Evolutionary conservation across 176 grass and related monocot species (phyloP).

Genomic region (Luzula sylvatica): DNA sequence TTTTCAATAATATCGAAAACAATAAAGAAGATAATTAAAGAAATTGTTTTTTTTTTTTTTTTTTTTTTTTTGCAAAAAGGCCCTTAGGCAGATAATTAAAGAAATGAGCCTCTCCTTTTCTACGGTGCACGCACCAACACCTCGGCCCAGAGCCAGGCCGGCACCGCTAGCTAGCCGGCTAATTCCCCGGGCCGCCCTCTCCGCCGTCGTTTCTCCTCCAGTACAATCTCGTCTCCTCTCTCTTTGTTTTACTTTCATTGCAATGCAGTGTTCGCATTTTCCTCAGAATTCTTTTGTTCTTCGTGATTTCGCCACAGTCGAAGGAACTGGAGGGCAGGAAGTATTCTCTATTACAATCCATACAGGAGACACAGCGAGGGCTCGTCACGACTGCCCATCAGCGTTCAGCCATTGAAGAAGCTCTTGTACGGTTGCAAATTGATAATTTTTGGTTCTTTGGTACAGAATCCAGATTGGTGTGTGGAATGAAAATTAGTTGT

Average conservation of each 20-base stretch:
- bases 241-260: background rate
- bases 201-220: constrained; percentile 9
- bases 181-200: constrained; percentile 2
- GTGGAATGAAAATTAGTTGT: too few species aligned
- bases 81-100: too few species aligned
- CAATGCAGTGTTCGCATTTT: background rate
- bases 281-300: constrained; percentile 14
- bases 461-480: too few species aligned
- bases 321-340: constrained; percentile 58
- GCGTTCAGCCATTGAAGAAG: constrained; percentile 82
- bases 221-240: background rate
- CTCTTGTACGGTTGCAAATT: constrained; percentile 31
- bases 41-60: too few species aligned
- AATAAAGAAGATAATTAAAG: too few species aligned
- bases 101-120: constrained; percentile 36
- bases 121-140: background rate
- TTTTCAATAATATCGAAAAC: too few species aligned
- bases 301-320: constrained; percentile 5
- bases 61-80: too few species aligned
- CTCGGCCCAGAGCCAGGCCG: background rate
- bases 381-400: constrained; percentile 45
- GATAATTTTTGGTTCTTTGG: background rate
- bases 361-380: constrained; percentile 80
- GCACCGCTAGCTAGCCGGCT: background rate
- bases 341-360: constrained; percentile 52